Evolutionary conservation across 176 grass and related monocot genomes (phyloP), one percentile per base, ranked within the genome.

Genomic region (Puya raimondii): DNA sequence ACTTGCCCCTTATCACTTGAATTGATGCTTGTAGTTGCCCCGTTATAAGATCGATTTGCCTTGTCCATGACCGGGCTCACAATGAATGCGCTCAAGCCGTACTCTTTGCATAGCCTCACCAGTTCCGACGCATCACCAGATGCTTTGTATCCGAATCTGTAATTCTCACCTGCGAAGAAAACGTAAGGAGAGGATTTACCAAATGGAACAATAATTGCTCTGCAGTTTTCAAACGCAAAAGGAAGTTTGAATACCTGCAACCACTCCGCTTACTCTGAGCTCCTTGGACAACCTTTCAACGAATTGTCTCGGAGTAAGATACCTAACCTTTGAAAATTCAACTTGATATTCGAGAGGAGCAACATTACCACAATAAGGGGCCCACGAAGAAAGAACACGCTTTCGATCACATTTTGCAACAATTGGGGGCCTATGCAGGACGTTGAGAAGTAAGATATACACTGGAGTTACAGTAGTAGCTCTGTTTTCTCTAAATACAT

Each of bases 61-160:
- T 77, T 80, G 50, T 85, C 83, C 83, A 85, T 76, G 11, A 85
- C 83, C 42, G 72, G 71, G 66, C 58, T 80, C 49, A 85, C 78
- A 76, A 85, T 85, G 66, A 80, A 80, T 17, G 78, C 78, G 51
- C 53, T 20, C 67, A 85, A 76, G 57, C 75, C 74, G 25, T 76
- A 85, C 22, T 85, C 83, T 68, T 80, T 73, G 78, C 83, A 85
- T 16, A 85, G 72, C 53, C 74, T 80, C 65, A 85, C 77, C 54
- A 85, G 63, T 16, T 85, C 78, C 3, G 61, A 53, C 65, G 94
- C 84, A 75, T 99, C 89, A 78, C 94, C 89, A 22, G 94, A 89
- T 72, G 94, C 89, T 82, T 86, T 99, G 70, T 99, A 99, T n/a
- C 94, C 94, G 76, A 99, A 99, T 83, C 94, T 85, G 50, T 99